phyloP scores from a whole-genome alignment of 2,329 filamentous ascomycete genomes.

The Sarocladium kiliense region DNA sequence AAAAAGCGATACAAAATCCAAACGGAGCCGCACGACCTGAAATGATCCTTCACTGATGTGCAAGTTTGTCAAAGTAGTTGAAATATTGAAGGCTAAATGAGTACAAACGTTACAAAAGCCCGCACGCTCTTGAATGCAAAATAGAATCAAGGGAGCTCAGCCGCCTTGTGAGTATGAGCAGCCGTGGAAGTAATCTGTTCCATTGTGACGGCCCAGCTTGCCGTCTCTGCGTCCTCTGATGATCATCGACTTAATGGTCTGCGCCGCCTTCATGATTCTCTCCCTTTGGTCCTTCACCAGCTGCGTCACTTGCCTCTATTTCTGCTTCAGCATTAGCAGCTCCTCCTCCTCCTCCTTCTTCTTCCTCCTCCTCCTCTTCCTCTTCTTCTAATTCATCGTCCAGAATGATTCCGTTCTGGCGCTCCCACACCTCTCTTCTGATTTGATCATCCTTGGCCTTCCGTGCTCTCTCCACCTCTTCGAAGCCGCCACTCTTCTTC shows the following conservation, averaged over 20 bases:
- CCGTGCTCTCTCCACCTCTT: constrained; percentile 83
- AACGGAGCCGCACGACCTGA: no score
- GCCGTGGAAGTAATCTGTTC: no score
- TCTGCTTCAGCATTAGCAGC: constrained; percentile 3
- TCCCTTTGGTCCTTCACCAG: constrained; percentile 10
- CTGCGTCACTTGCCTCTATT: constrained; percentile 11
- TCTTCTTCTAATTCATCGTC: constrained; percentile 38
- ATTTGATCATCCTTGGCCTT: constrained; percentile 83
- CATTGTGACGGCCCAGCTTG: no score
- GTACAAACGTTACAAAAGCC: not conserved
- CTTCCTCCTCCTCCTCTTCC: constrained; percentile 19
- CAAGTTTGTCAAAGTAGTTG: not conserved
- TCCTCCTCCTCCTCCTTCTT: constrained; percentile 18
- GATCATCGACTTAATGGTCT: not conserved
- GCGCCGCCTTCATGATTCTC: not conserved
- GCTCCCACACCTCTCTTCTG: constrained; percentile 71
- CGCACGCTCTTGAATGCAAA: constrained; percentile 5
- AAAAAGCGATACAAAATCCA: no score
- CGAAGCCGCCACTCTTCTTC: constrained; percentile 93
- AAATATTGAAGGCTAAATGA: not conserved
- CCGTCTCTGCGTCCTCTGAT: no score
- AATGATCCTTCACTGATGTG: no score
- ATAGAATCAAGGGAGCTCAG: not conserved
- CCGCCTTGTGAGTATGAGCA: no score
- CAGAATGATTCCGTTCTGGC: constrained; percentile 52